Evolutionary conservation across 306 rosid genomes (phyloP), one percentile per base, ranked within the genome.

Genomic region (Corylus heterophylla): DNA sequence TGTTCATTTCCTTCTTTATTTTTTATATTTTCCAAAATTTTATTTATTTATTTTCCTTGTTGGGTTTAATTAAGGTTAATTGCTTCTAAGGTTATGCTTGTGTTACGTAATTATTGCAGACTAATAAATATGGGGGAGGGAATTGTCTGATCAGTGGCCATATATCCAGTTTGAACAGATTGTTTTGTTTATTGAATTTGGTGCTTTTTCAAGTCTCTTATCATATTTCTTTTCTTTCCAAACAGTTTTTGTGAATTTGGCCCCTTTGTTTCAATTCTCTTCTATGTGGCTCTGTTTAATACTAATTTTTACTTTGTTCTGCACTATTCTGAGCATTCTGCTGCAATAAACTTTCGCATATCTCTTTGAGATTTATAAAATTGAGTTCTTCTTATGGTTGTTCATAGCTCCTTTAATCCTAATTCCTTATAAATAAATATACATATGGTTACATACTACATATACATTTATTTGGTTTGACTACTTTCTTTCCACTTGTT

Each of bases 61-160:
- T 14, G 27, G 47, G 55, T 78, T 22, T 66, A 20, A 75, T 22
- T 66, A 20, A 75, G 42, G 59, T 44, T 50, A 11, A 54, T 68
- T 64, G 25, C 13, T 63, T 35, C 17, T 64, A 64, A 31, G 42
- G 47, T 64, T 31, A 16, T n/a, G 14, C 11, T 25, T 22, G 16
- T 61, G 67, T 61, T 59, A 31, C 10, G 39, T 61, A 22, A 35
- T 66, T 16, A 6, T 37, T 37, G 12, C 45, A 17, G 3, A 35
- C 20, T 35, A 35, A 37, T 64, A 12, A 66, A 14, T 8, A 18
- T 42, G 17, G 14, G 27, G 8, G n/a, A 18, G 25, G n/a, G n/a
- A 68, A 42, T 42, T 68, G 70, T 68, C 52, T 68, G 72, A 48
- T 18, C 51, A 13, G n/a, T 17, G 12, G 68, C 68, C 39, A 44